A percentile compares a stretch with the other conserved stretches of the same genome.
These are phyloP conservation scores for Leucaena leucocephala DNA, from an alignment of 306 rosid species.

Conservation along the genomic window DNA sequence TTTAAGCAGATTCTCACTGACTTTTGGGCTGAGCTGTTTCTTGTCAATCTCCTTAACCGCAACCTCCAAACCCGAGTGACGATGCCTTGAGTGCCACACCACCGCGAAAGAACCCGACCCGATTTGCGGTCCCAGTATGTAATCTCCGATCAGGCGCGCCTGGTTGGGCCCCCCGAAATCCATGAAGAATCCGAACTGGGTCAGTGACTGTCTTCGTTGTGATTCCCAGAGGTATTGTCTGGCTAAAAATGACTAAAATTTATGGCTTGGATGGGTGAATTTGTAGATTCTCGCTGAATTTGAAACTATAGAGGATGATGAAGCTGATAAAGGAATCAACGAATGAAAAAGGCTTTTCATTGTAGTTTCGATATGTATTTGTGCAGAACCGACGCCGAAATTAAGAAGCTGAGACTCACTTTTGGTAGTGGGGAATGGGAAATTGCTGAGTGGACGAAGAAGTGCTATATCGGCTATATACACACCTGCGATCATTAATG, in stretches of 20 bases:
- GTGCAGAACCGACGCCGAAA: conserved; percentile 46
- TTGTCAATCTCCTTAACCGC: conserved; percentile 86
- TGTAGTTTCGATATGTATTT: not conserved
- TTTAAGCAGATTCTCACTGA: conserved; percentile 67
- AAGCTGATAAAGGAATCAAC: not conserved
- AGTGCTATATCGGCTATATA: not conserved
- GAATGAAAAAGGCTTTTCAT: conserved; percentile 10
- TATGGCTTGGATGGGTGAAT: not conserved
- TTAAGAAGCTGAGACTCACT: conserved; percentile 15
- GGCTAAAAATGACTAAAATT: not conserved
- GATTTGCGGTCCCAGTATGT: conserved; percentile 70
- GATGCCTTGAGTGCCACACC: conserved; percentile 76
- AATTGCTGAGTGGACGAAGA: conserved; percentile 34
- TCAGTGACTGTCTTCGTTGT: not conserved
- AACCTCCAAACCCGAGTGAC: conserved; percentile 71
- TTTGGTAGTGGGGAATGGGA: not conserved
- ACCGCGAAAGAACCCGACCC: conserved; percentile 96
- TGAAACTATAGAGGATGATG: not conserved
- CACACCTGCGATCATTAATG: not conserved
- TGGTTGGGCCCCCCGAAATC: conserved; percentile 44
- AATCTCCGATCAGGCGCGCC: conserved; percentile 66
- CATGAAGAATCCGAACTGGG: conserved; percentile 48
- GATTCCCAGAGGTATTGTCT: not conserved
- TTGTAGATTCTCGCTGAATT: not conserved
- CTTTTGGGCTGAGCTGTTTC: conserved; percentile 65